Conservation (phyloP, 2,329 filamentous ascomycete species). For the Monosporascus cannonballus region DNA sequence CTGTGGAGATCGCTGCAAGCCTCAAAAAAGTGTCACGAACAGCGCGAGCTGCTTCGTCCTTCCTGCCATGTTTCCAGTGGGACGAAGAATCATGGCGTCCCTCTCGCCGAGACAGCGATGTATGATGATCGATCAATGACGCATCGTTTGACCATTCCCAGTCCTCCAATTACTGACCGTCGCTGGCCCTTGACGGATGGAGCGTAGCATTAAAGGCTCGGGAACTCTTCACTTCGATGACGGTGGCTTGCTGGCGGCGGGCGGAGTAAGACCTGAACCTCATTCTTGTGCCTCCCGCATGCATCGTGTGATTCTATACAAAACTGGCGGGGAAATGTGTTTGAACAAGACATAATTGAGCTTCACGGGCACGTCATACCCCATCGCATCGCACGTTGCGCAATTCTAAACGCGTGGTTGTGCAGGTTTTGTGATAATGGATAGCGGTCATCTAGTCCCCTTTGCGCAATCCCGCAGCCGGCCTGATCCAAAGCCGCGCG, state of each 20-base stretch:
- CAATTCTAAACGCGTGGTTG: background rate
- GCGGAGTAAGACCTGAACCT: too few relatives aligned
- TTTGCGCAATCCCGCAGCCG: constrained; percentile 2
- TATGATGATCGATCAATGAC: background rate
- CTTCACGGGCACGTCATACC: background rate
- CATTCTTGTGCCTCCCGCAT: background rate
- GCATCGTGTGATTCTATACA: background rate
- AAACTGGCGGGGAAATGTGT: background rate
- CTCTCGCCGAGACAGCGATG: background rate
- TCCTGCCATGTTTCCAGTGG: too few relatives aligned
- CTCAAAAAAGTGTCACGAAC: too few relatives aligned
- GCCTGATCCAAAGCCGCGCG: constrained; percentile 7
- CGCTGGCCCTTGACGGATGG: background rate
- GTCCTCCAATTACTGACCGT: background rate
- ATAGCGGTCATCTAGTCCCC: constrained; percentile 16
- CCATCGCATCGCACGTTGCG: background rate
- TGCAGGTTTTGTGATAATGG: constrained; percentile 6
- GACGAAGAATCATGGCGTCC: background rate
- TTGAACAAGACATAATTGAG: background rate
- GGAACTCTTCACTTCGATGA: background rate
- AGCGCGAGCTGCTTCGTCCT: too few relatives aligned
- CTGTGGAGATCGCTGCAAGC: background rate
- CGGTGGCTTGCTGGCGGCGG: background rate
- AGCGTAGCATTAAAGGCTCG: background rate
- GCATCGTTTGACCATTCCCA: background rate